phyloP scores from a whole-genome alignment of 78 protist genomes.

The Diacronema lutheri region DNA sequence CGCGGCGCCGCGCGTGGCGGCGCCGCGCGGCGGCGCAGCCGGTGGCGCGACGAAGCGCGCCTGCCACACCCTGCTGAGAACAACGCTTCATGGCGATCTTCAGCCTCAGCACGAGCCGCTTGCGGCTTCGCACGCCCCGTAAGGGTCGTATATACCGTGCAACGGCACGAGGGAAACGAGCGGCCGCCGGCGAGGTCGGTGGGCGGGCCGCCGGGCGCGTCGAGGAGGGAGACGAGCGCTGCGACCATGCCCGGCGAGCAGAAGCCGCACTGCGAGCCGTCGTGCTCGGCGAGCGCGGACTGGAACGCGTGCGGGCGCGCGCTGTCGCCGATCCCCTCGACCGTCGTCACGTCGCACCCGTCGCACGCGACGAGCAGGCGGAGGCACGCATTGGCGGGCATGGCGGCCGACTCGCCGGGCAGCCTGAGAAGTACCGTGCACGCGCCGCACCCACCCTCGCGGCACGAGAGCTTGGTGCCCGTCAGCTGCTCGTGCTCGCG shows the following conservation, averaged over 20 bases:
- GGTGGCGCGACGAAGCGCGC: no score
- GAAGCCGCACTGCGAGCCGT: conserved; percentile 66
- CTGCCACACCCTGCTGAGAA: no score
- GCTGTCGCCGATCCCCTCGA: conserved; percentile 32
- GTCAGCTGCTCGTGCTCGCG: conserved; percentile 1
- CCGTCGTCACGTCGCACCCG: conserved; percentile 24
- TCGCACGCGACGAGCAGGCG: conserved; percentile 7
- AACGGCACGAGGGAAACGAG: no score
- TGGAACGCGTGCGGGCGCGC: no score
- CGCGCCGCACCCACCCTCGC: conserved; percentile 69
- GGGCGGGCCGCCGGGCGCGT: neutral
- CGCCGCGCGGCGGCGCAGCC: no score
- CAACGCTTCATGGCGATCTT: no score
- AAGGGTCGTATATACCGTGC: no score
- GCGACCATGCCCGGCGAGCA: conserved; percentile 56
- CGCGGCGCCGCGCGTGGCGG: no score
- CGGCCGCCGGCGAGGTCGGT: no score
- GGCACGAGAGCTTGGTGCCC: conserved; percentile 35
- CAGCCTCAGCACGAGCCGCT: no score
- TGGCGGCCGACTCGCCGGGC: neutral
- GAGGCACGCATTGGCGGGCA: conserved; percentile 14
- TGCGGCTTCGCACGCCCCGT: no score
- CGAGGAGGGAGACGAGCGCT: neutral
- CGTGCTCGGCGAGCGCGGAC: neutral
- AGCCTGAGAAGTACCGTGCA: conserved; percentile 19